Base-by-base conservation (phyloP, 495 filamentous ascomycete genomes). In the Tuber brumale region DNA sequence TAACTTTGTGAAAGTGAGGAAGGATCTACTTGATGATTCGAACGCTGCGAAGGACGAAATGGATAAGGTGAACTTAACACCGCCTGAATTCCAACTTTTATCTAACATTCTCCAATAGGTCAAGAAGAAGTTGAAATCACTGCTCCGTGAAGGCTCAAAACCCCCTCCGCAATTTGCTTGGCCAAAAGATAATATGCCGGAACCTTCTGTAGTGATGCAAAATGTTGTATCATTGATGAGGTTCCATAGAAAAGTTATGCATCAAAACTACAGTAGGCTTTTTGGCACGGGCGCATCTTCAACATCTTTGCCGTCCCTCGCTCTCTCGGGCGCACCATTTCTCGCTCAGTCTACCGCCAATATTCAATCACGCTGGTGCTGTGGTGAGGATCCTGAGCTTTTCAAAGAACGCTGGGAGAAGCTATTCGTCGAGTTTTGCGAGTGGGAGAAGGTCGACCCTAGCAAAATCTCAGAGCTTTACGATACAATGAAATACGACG, bases 1-100 rank as follows among this genome's bases (percentile, higher is more conserved):
- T 66, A 92, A 95, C 74, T 92, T 90, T 74, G 94, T 97, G 78
- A 91, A 90, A 71, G 89, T 98, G 75, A 89, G 95, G 69, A 99
- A 99, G 83, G 94, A 98, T 84, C 87, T 99, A 3, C 87, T 99
- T 10, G 95, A 99, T 83, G 95, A 99, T 82, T 97, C 94, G 1
- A 99, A 99, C 85, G 95, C 95, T n/a, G 95, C 95, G 73, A 99
- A 99, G 84, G 96, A 98, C 84, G 94, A 96, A 80, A 99, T 97
- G 94, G 95, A 99, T 85, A 97, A 96, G 83, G 81, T 82, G 74
- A 66, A 35, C 27, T 57, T 76, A 44, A 35, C 41, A 1, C 41
- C 41, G 14, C 23, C 31, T 71, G 31, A 45, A 42, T 39, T 43
- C 19, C 4, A 19, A 14, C 51, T 43, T 69, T 43, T 44, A 12